These are phyloP conservation scores for Entomortierella beljakovae DNA, from an alignment of 192 early-diverging fungal genomes.

Conservation along the genomic window DNA sequence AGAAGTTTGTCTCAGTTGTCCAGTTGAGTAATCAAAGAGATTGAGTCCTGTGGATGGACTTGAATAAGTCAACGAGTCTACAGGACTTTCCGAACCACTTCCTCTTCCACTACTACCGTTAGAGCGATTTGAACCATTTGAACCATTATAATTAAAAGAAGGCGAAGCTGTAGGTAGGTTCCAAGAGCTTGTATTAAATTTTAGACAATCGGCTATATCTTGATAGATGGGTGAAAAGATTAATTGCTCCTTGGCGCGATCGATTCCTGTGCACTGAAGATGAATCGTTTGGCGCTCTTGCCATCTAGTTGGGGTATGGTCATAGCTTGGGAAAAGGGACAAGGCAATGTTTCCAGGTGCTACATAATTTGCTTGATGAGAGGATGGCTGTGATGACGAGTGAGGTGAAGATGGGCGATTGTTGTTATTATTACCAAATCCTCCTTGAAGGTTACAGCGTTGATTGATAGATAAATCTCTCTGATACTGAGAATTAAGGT, in stretches of 20 bases:
- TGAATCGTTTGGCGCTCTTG: constrained; percentile 37
- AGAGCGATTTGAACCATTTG: background rate
- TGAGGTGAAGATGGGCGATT: no score
- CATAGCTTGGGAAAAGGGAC: constrained; percentile 41
- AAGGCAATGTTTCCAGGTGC: constrained; percentile 32
- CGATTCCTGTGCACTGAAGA: constrained; percentile 26
- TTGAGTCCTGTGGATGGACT: constrained; percentile 17
- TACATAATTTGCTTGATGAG: constrained; percentile 21
- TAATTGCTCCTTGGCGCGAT: constrained; percentile 32
- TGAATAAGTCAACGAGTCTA: background rate
- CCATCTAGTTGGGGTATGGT: constrained; percentile 44
- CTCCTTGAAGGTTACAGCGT: background rate
- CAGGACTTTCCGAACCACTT: background rate
- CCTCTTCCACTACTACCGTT: background rate
- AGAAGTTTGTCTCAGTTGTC: background rate
- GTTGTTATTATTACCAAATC: background rate
- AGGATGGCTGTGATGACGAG: background rate
- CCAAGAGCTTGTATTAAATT: constrained; percentile 46
- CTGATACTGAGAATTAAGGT: background rate
- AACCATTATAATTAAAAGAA: background rate
- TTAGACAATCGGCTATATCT: constrained; percentile 13
- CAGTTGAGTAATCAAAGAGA: constrained; percentile 35
- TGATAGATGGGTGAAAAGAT: constrained; percentile 24
- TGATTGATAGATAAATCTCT: constrained; percentile 30
- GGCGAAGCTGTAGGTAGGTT: constrained; percentile 10